A percentile compares a stretch with the other conserved stretches of the same genome.
Evolutionary conservation across 1,284 basidiomycete genomes (phyloP).

Genomic region (Puccinia horiana): DNA sequence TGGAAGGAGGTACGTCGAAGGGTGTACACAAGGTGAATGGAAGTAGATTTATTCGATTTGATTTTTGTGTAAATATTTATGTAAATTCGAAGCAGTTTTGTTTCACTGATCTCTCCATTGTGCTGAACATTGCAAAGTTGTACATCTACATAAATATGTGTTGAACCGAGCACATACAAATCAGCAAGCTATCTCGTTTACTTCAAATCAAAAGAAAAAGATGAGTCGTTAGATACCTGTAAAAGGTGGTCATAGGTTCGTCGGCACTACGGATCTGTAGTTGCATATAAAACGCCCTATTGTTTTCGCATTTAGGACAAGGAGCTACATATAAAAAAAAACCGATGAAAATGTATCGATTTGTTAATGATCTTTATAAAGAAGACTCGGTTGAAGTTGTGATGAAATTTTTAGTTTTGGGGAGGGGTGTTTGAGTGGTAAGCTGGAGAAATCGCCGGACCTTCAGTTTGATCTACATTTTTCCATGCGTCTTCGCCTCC

Average conservation of each 20-base stretch:
- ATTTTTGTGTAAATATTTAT: too few relatives aligned
- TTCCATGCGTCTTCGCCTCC: conserved; percentile 93
- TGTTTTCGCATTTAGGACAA: conserved; percentile 88
- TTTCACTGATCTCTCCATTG: conserved; percentile 44
- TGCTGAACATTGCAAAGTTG: conserved; percentile 38
- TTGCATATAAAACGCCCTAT: conserved; percentile 89
- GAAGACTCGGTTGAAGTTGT: not conserved
- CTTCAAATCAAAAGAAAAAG: not conserved
- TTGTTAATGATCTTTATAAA: not conserved
- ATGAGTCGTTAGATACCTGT: conserved; percentile 62
- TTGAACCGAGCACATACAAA: not conserved
- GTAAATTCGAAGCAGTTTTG: not conserved
- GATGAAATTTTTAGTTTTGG: not conserved
- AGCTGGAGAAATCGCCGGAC: too few relatives aligned
- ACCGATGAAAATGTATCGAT: too few relatives aligned
- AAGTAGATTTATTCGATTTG: too few relatives aligned
- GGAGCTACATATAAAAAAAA: conserved; percentile 63
- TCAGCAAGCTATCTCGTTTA: not conserved
- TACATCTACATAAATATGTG: too few relatives aligned
- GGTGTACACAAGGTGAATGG: too few relatives aligned
- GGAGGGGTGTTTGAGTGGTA: not conserved
- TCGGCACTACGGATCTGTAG: conserved; percentile 94
- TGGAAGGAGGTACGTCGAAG: too few relatives aligned
- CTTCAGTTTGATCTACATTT: conserved; percentile 84
- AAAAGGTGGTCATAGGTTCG: conserved; percentile 95